Evolutionary conservation across 306 rosid species (phyloP).

Genomic region (Sicyos baderoa): DNA sequence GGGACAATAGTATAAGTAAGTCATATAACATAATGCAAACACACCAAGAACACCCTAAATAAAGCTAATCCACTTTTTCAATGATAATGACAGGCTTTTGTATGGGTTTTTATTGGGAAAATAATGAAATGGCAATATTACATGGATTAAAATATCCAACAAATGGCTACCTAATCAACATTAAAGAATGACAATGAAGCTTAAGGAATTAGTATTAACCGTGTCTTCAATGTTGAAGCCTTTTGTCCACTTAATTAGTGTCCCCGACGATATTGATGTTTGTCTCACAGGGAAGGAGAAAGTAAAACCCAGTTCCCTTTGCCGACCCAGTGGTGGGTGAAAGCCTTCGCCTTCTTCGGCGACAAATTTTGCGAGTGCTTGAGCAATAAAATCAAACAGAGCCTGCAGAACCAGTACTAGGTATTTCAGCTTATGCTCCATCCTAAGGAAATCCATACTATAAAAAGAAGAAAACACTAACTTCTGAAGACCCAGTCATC

Average conservation of each 20-base stretch:
- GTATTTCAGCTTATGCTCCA: constrained; percentile 12
- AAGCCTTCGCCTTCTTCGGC: constrained; percentile 62
- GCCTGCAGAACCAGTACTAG: constrained; percentile 45
- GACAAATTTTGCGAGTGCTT: constrained; percentile 62
- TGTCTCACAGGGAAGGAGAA: constrained; percentile 97
- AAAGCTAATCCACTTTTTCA: neutral
- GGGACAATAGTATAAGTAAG: neutral
- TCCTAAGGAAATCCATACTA: constrained; percentile 11
- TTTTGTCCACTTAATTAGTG: constrained; percentile 86
- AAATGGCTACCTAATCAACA: neutral
- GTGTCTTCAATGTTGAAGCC: constrained; percentile 80
- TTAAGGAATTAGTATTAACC: constrained; percentile 42
- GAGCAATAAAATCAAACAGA: constrained; percentile 73
- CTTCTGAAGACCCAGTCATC: constrained; percentile 73
- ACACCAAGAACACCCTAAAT: neutral
- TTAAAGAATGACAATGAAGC: constrained; percentile 21
- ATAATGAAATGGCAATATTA: neutral
- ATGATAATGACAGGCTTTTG: neutral
- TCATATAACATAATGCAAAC: neutral
- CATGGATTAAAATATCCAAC: neutral
- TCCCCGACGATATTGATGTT: constrained; percentile 81
- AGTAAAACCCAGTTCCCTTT: constrained; percentile 94
- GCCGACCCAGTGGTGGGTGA: constrained; percentile 65
- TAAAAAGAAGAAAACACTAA: constrained; percentile 35
- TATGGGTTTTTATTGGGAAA: neutral